Evolutionary conservation across 345 rosid species (phyloP).

Genomic region (Diplotaxis tenuifolia): DNA sequence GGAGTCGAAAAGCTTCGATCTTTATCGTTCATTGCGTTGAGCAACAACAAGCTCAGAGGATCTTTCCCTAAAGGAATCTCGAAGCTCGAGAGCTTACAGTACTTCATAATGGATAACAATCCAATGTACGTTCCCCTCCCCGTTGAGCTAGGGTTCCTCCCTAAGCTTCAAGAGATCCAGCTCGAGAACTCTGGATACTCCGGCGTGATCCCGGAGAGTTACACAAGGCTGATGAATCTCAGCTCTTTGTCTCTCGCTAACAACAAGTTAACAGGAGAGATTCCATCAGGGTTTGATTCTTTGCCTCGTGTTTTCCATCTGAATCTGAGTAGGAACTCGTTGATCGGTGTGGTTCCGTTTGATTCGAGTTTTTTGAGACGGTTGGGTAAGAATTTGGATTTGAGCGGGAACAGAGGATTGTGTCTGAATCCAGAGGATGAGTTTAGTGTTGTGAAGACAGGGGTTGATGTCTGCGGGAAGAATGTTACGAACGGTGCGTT

Average conservation of each 20-base stretch:
- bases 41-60: slow-evolving; percentile 66
- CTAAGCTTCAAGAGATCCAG: slow-evolving; percentile 71
- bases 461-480: slow-evolving; percentile 55
- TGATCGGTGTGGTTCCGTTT: slow-evolving; percentile 74
- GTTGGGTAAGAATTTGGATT: slow-evolving; percentile 76
- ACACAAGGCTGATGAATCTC: slow-evolving; percentile 53
- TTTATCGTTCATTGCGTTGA: slow-evolving; percentile 68
- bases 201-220: slow-evolving; percentile 61
- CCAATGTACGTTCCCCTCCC: slow-evolving; percentile 69
- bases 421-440: slow-evolving; percentile 69
- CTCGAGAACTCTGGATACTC: slow-evolving; percentile 74
- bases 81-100: slow-evolving; percentile 64
- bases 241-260: slow-evolving; percentile 80
- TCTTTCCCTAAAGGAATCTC: slow-evolving; percentile 54
- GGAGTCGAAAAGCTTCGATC: slow-evolving; percentile 52
- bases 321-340: slow-evolving; percentile 66
- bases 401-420: slow-evolving; percentile 74
- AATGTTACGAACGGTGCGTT: slow-evolving; percentile 38
- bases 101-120: slow-evolving; percentile 84
- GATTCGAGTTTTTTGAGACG: slow-evolving; percentile 59
- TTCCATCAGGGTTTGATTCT: slow-evolving; percentile 50
- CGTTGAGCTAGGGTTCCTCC: slow-evolving; percentile 50
- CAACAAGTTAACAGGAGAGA: slow-evolving; percentile 70
- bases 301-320: slow-evolving; percentile 68
- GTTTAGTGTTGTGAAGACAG: slow-evolving; percentile 51